Conservation (phyloP, 441 rosid species). For the Erodium moschatum region DNA sequence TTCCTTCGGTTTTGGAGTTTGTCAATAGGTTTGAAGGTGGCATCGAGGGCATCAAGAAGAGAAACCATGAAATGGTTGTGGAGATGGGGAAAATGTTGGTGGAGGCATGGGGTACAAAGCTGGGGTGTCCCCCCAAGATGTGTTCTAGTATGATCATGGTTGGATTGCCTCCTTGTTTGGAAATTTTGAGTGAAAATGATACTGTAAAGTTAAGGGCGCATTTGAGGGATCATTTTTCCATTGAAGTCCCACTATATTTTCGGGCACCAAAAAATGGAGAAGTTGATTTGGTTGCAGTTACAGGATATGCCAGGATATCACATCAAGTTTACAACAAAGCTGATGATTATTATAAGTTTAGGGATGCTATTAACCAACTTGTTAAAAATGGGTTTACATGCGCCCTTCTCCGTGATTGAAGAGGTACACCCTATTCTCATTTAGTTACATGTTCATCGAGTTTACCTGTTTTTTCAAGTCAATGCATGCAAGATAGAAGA, state of each 20-base stretch:
- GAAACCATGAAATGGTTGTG: constrained; percentile 60
- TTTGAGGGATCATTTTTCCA: constrained; percentile 52
- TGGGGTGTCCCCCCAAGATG: constrained; percentile 78
- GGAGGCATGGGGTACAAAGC: constrained; percentile 78
- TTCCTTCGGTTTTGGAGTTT: constrained; percentile 62
- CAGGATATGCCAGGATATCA: constrained; percentile 68
- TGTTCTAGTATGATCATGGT: constrained; percentile 84
- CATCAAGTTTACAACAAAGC: constrained; percentile 72
- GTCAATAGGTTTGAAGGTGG: constrained; percentile 66
- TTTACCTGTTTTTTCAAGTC: not conserved
- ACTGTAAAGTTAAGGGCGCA: constrained; percentile 43
- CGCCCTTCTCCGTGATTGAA: constrained; percentile 32
- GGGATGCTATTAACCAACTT: constrained; percentile 48
- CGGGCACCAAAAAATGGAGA: constrained; percentile 47
- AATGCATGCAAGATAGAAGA: not conserved
- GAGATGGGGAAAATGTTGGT: constrained; percentile 79
- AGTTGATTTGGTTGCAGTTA: constrained; percentile 25
- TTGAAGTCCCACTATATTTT: constrained; percentile 67
- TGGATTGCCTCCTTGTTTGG: constrained; percentile 62
- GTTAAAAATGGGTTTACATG: constrained; percentile 50
- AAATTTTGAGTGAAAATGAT: constrained; percentile 47
- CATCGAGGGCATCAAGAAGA: constrained; percentile 67
- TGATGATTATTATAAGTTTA: constrained; percentile 61
- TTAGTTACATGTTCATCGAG: constrained; percentile 6
- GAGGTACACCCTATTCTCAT: constrained; percentile 33